Base-by-base conservation (phyloP, 208 protist genomes). In the Acanthamoeba polyphaga region DNA sequence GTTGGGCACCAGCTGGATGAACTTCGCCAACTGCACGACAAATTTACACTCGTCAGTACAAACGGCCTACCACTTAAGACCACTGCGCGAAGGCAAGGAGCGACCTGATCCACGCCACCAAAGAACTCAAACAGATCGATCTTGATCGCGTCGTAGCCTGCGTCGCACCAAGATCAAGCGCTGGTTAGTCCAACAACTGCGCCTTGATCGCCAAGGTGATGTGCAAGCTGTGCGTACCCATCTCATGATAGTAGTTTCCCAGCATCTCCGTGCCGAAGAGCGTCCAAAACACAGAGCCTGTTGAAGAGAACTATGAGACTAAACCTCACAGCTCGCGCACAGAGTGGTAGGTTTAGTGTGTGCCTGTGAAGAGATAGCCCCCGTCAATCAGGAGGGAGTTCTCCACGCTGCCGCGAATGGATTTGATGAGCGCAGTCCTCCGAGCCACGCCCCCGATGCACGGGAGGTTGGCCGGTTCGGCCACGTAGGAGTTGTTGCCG, bases 51-150 rank as follows among this genome's bases (percentile, higher is more conserved):
- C 10, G 17, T 22, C 13, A 27, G n/a, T 53, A 29, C 43, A 53
- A 55, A 10, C 22, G 38, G 38, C 3, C 38, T 43, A 58, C 17
- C 53, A 19, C 9, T 46, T 29, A 1, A 58, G n/a, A 3, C 32
- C 76, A 58, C 22, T 12, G 22, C 32, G 24, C 34, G 76, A 38
- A 9, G 19, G 32, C 38, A 6, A 58, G 76, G 5, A 46, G 51
- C 49, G 29, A 82, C 74, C 74, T 82, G 74, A 19, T 82, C 74
- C 4, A 82, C 74, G 13, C 74, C 74, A 53, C 74, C 74, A 51
- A 82, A 82, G 74, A 82, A 82, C 74, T 82, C 74, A n/a, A 82
- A 82, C 22, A 82, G 74, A 27, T 82, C 74, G 15, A 82, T 53
- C 46, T 82, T 82, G 74, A 82, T 82, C n/a, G 74, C 74, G 24